These are phyloP conservation scores for Iodosphaeria phyllophila DNA, from an alignment of 2,329 filamentous ascomycete species.

Conservation along the genomic window DNA sequence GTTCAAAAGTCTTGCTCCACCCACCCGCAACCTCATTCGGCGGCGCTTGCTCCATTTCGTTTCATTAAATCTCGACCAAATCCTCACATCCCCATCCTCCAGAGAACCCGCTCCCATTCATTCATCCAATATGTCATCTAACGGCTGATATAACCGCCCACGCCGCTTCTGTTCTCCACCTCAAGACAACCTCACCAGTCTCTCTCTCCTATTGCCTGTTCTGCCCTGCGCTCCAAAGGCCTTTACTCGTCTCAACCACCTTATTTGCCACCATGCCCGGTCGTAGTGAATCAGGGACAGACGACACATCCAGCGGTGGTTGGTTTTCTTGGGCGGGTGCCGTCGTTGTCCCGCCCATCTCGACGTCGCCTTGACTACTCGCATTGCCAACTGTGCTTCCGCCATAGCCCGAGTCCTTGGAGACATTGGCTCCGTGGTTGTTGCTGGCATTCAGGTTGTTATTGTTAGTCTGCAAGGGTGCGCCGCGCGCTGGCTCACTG, in stretches of 20 bases:
- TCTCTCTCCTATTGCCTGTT: slow-evolving; percentile 8
- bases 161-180: no score
- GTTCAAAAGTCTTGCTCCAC: no score
- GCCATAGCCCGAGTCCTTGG: slow-evolving; percentile 29
- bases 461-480: slow-evolving; percentile 10
- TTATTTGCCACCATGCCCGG: slow-evolving; percentile 35
- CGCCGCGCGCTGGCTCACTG: slow-evolving; percentile 26
- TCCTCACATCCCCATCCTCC: no score
- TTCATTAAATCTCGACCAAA: no score
- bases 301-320: slow-evolving; percentile 8
- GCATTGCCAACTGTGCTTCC: slow-evolving; percentile 15
- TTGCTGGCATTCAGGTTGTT: slow-evolving; percentile 25
- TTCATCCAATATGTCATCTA: no score
- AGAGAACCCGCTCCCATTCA: no score
- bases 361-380: slow-evolving; percentile 16
- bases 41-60: no score
- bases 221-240: slow-evolving; percentile 32
- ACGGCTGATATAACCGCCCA: no score
- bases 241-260: slow-evolving; percentile 44
- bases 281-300: slow-evolving; percentile 33
- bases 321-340: no score
- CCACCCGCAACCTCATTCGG: no score
- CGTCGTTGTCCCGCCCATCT: slow-evolving; percentile 32
- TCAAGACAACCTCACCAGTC: neutral
- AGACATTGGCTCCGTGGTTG: slow-evolving; percentile 14